phyloP scores from a whole-genome alignment of 345 rosid genomes.

The Boechera divaricarpa region DNA sequence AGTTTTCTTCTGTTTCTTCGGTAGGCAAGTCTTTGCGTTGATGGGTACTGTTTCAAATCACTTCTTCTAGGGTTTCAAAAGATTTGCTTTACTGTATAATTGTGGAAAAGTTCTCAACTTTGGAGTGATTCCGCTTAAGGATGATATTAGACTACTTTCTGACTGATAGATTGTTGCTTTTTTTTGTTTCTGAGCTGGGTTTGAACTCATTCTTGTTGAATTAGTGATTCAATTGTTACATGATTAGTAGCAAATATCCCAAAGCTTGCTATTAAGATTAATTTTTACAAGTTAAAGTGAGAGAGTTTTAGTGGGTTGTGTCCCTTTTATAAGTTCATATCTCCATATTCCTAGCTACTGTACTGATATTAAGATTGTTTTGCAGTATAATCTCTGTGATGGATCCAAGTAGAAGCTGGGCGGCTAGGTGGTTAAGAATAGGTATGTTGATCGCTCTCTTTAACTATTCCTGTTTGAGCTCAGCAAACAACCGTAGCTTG shows the following conservation, averaged over 20 bases:
- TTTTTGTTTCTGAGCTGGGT: not conserved
- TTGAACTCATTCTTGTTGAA: not conserved
- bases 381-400: slow-evolving; percentile 88
- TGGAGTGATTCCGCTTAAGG: not conserved
- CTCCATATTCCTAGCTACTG: not conserved
- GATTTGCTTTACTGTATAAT: not conserved
- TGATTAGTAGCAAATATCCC: not conserved
- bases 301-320: not conserved
- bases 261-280: slow-evolving; percentile 13
- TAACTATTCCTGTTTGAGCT: not conserved
- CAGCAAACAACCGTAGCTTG: not conserved
- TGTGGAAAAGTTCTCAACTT: not conserved
- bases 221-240: not conserved
- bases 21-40: not conserved
- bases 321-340: not conserved
- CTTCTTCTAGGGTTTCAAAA: slow-evolving; percentile 17
- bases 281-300: not conserved
- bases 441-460: slow-evolving; percentile 53
- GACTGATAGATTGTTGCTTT: not conserved
- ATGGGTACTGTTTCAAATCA: not conserved
- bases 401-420: slow-evolving; percentile 97
- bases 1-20: not conserved
- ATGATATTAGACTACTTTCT: not conserved
- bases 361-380: slow-evolving; percentile 20
- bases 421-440: slow-evolving; percentile 95